Conservation (phyloP, 768 basidiomycete species). For the Suillus clintonianus region DNA sequence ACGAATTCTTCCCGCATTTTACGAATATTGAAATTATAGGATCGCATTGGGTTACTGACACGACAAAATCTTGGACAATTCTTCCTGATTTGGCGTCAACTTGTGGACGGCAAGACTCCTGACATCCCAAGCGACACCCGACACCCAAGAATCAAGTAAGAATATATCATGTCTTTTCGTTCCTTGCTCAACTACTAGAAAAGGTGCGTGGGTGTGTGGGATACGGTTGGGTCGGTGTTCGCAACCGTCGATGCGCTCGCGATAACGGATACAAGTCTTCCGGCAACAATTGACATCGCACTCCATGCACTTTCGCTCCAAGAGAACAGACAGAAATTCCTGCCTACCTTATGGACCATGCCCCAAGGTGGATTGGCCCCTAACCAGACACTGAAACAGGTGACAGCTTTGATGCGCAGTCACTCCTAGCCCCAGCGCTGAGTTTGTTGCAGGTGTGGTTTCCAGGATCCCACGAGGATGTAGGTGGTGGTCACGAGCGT, state of each 20-base stretch:
- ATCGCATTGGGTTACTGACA: constrained; percentile 19
- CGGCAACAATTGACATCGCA: constrained; percentile 16
- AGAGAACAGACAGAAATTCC: constrained; percentile 25
- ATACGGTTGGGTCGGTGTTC: constrained; percentile 21
- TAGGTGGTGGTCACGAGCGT: constrained; percentile 16
- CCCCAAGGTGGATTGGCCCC: constrained; percentile 1
- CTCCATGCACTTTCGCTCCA: constrained; percentile 29
- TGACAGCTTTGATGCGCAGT: background rate
- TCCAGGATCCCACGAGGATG: constrained; percentile 23
- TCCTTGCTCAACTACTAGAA: background rate
- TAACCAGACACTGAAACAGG: constrained; percentile 17
- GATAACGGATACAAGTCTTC: constrained; percentile 18
- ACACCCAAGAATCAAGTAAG: background rate
- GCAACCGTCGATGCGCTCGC: constrained; percentile 9
- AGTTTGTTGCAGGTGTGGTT: constrained; percentile 24
- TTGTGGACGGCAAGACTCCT: constrained; percentile 5
- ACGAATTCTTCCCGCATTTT: background rate
- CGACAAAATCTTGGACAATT: constrained; percentile 12
- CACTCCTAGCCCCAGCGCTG: background rate
- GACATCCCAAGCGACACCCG: background rate
- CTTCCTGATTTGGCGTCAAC: constrained; percentile 12
- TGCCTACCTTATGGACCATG: constrained; percentile 18
- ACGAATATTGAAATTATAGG: constrained; percentile 2
- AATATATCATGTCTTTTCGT: background rate
- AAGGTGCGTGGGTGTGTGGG: constrained; percentile 23